Percentiles rank a stretch among this genome's conserved stretches.
Evolutionary conservation across 768 basidiomycete genomes (phyloP).

Genomic region (Leccinellum rugosiceps): DNA sequence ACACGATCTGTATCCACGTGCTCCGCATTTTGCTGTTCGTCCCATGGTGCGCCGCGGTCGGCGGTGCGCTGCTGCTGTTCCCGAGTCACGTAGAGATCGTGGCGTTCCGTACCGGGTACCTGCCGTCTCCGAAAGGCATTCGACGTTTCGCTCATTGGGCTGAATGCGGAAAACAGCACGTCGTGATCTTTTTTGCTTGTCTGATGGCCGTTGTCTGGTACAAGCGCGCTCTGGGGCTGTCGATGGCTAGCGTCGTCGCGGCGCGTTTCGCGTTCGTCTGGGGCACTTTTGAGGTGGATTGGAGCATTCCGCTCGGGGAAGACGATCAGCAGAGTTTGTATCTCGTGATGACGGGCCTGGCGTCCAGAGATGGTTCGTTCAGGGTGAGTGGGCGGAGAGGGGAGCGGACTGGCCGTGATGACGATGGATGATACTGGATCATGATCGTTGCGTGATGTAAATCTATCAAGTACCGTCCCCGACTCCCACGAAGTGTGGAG

Average conservation of each 20-base stretch:
- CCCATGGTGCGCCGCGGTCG: conserved; percentile 37
- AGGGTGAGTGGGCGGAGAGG: neutral
- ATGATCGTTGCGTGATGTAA: neutral
- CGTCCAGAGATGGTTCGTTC: conserved; percentile 3
- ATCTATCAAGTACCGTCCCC: too few relatives aligned
- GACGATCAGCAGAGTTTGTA: conserved; percentile 36
- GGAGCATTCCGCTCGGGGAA: conserved; percentile 27
- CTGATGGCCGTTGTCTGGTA: conserved; percentile 20
- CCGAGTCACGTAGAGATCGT: conserved; percentile 26
- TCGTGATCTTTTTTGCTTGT: conserved; percentile 32
- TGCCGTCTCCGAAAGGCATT: conserved; percentile 26
- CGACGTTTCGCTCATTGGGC: conserved; percentile 39
- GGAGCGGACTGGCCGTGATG: neutral
- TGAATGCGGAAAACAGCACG: conserved; percentile 33
- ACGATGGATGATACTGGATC: neutral
- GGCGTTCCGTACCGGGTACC: conserved; percentile 31
- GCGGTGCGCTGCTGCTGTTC: conserved; percentile 30
- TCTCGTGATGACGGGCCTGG: conserved; percentile 24
- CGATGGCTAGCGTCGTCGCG: conserved; percentile 13
- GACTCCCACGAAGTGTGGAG: too few relatives aligned
- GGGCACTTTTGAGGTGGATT: conserved; percentile 23
- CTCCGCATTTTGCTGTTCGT: conserved; percentile 28
- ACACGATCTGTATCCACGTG: neutral
- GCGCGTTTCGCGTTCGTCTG: conserved; percentile 30
- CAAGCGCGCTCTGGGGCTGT: conserved; percentile 14